Conservation (phyloP, 495 filamentous ascomycete species). For the Tuber calosporum region DNA sequence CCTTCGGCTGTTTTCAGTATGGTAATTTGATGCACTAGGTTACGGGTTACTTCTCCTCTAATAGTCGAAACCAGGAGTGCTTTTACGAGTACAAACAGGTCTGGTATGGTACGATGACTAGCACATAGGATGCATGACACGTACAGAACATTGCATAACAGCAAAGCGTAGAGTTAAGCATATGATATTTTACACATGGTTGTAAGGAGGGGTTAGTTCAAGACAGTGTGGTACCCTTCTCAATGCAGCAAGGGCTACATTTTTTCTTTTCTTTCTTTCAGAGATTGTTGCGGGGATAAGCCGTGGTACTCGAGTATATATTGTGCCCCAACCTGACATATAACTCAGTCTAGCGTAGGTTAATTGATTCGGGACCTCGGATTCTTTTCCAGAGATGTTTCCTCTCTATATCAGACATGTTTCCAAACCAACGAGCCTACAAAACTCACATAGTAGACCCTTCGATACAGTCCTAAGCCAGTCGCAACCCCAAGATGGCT, state of each 20-base stretch:
- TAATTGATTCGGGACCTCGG: neutral
- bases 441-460: neutral
- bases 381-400: neutral
- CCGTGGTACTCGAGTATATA: neutral
- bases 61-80: neutral
- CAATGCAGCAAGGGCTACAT: neutral
- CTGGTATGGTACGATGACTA: neutral
- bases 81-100: neutral
- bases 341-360: neutral
- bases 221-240: neutral
- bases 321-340: neutral
- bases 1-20: neutral
- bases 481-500: neutral
- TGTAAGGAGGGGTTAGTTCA: neutral
- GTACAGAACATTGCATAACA: neutral
- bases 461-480: neutral
- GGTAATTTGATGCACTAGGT: neutral
- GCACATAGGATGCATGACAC: neutral
- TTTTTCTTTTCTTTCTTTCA: neutral
- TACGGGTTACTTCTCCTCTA: neutral
- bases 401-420: neutral
- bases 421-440: neutral
- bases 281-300: neutral
- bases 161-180: neutral
- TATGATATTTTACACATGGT: neutral